Percentiles rank a stretch among this genome's conserved stretches.
Evolutionary conservation across 2,329 filamentous ascomycete genomes (phyloP).

Genomic region (Aspergillus luchuensis): DNA sequence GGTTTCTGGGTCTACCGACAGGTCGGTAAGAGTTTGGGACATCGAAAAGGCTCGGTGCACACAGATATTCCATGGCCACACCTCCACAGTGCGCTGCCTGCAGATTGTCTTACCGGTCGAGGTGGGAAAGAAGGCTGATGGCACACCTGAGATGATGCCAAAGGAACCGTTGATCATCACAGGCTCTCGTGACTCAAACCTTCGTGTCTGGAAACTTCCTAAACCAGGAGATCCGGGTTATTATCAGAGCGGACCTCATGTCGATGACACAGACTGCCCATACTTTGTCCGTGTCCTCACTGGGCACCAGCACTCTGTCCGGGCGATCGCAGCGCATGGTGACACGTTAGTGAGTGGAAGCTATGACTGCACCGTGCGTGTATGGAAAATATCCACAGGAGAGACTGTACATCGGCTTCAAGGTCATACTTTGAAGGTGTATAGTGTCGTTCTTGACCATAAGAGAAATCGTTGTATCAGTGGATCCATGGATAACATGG

Average conservation of each 20-base stretch:
- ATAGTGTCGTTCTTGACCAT: slow-evolving; percentile 92
- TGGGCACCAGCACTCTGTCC: slow-evolving; percentile 90
- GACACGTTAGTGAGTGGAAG: slow-evolving; percentile 97
- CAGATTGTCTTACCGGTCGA: slow-evolving; percentile 89
- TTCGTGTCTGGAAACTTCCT: slow-evolving; percentile 92
- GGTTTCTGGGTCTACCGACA: slow-evolving; percentile 93
- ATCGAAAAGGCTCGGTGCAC: slow-evolving; percentile 91
- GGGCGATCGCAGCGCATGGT: slow-evolving; percentile 90
- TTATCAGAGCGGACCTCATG: slow-evolving; percentile 76
- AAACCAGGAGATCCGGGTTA: slow-evolving; percentile 75
- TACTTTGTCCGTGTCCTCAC: slow-evolving; percentile 88
- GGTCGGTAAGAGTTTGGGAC: slow-evolving; percentile 99
- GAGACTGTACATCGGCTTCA: slow-evolving; percentile 80
- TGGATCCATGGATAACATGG: slow-evolving; percentile 95
- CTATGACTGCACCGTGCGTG: slow-evolving; percentile 91
- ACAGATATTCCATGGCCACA: slow-evolving; percentile 96
- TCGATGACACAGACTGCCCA: slow-evolving; percentile 75
- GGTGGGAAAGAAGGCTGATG: slow-evolving; percentile 70
- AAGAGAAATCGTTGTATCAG: slow-evolving; percentile 94
- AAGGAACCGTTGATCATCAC: slow-evolving; percentile 96
- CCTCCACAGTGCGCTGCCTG: slow-evolving; percentile 91
- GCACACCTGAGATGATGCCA: slow-evolving; percentile 81
- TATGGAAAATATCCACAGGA: slow-evolving; percentile 97
- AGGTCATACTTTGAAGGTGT: slow-evolving; percentile 91
- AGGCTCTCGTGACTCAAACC: slow-evolving; percentile 88